Evolutionary conservation across 306 rosid species (phyloP).

Genomic region (Dalbergia cultrata): DNA sequence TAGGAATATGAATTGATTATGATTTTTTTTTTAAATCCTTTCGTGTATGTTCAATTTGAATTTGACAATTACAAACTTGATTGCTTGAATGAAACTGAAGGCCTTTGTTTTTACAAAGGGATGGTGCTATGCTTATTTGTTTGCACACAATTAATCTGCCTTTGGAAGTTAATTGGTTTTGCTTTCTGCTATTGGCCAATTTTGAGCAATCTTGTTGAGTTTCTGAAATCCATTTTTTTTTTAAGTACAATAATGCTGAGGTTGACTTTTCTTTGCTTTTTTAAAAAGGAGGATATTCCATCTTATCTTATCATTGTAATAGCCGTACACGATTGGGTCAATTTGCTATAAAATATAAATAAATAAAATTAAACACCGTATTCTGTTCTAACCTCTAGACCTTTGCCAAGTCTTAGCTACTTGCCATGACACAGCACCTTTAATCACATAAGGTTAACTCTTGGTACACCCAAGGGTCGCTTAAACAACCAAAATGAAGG

Average conservation of each 20-base stretch:
- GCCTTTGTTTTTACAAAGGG: constrained; percentile 1
- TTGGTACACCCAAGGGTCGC: constrained; percentile 37
- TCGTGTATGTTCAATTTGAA: not conserved
- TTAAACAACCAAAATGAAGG: constrained; percentile 20
- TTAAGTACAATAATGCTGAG: not conserved
- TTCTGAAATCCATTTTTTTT: not conserved
- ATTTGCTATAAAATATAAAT: not conserved
- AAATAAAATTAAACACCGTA: constrained; percentile 20
- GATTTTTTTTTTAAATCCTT: not conserved
- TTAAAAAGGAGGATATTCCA: not conserved
- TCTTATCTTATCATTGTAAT: not conserved
- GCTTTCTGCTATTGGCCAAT: not conserved
- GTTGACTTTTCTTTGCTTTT: not conserved
- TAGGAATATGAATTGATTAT: not conserved
- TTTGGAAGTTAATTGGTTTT: not conserved
- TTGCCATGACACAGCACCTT: constrained; percentile 11
- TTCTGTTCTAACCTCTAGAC: constrained; percentile 17
- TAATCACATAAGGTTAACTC: constrained; percentile 31
- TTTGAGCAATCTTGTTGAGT: not conserved
- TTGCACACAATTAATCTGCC: not conserved
- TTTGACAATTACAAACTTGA: not conserved
- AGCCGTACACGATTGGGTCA: constrained; percentile 37
- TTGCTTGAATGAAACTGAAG: not conserved
- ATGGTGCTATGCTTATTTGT: not conserved
- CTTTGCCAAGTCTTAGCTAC: constrained; percentile 22